phyloP scores from a whole-genome alignment of 1,139 yeast species.

The Suhomyces wounanorum region DNA sequence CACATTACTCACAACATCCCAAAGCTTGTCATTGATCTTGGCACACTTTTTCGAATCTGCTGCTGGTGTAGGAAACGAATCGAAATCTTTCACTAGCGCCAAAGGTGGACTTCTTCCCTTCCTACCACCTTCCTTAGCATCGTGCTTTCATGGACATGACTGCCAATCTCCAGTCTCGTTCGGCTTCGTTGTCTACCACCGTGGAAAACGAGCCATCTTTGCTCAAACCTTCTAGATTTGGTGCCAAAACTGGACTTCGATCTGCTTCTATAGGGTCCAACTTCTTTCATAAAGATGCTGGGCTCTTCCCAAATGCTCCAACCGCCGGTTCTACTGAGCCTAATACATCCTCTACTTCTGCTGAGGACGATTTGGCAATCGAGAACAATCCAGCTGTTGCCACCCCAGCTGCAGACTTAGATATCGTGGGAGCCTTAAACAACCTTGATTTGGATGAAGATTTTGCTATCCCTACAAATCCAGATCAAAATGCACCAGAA shows the following conservation, averaged over 20 bases:
- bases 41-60: background rate
- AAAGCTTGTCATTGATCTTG: background rate
- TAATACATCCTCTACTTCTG: conserved; percentile 4
- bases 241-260: conserved; percentile 13
- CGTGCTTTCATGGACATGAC: conserved; percentile 10
- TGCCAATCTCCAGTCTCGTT: conserved; percentile 16
- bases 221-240: conserved; percentile 8
- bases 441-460: conserved; percentile 46
- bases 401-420: conserved; percentile 24
- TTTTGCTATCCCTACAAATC: conserved; percentile 11
- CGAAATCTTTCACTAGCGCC: background rate
- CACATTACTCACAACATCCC: background rate
- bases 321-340: conserved; percentile 2
- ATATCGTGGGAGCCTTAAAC: conserved; percentile 46
- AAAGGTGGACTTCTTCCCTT: background rate
- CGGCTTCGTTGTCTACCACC: conserved; percentile 23
- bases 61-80: background rate
- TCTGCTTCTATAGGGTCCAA: conserved; percentile 30
- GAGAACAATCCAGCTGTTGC: conserved; percentile 1
- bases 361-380: conserved; percentile 4
- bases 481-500: conserved; percentile 4
- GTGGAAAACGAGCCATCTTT: conserved; percentile 15
- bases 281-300: conserved; percentile 27
- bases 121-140: background rate
- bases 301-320: conserved; percentile 4